Conservation (phyloP, 108 stramenopile genomes). For the Nitzschia palea region DNA sequence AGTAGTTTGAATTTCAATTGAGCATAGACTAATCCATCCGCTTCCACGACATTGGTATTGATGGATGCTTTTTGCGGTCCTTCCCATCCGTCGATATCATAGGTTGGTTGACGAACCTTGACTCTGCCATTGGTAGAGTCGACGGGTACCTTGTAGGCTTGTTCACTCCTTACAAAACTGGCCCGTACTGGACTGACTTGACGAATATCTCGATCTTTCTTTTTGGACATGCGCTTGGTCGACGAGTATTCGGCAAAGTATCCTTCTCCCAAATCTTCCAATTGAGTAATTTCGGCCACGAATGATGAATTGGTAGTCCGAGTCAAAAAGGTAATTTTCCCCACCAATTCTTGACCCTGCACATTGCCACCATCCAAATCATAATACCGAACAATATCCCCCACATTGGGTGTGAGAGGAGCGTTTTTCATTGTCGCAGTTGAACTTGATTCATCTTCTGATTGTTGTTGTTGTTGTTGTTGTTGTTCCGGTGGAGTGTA, state of each 20-base stretch:
- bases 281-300: slow-evolving; percentile 67
- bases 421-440: not conserved
- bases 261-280: slow-evolving; percentile 82
- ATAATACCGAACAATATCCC: slow-evolving; percentile 78
- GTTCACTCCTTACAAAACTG: slow-evolving; percentile 69
- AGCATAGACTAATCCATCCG: slow-evolving; percentile 51
- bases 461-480: not conserved
- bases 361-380: slow-evolving; percentile 77
- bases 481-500: slow-evolving; percentile 1
- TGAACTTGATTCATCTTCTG: not conserved
- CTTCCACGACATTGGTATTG: slow-evolving; percentile 45
- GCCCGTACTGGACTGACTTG: slow-evolving; percentile 67
- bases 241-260: slow-evolving; percentile 78
- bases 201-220: slow-evolving; percentile 49
- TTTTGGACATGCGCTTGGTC: slow-evolving; percentile 34
- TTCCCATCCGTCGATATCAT: slow-evolving; percentile 58
- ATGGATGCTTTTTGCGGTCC: slow-evolving; percentile 53
- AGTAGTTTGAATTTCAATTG: slow-evolving; percentile 59
- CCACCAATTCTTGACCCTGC: slow-evolving; percentile 74
- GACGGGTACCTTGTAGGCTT: slow-evolving; percentile 76
- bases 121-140: slow-evolving; percentile 10
- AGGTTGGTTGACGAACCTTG: slow-evolving; percentile 29
- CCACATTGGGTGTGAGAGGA: slow-evolving; percentile 57
- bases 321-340: slow-evolving; percentile 59
- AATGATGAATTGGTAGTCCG: slow-evolving; percentile 30